Base-by-base conservation (phyloP, 2,329 filamentous ascomycete species). In the Thyridium curvatum region DNA sequence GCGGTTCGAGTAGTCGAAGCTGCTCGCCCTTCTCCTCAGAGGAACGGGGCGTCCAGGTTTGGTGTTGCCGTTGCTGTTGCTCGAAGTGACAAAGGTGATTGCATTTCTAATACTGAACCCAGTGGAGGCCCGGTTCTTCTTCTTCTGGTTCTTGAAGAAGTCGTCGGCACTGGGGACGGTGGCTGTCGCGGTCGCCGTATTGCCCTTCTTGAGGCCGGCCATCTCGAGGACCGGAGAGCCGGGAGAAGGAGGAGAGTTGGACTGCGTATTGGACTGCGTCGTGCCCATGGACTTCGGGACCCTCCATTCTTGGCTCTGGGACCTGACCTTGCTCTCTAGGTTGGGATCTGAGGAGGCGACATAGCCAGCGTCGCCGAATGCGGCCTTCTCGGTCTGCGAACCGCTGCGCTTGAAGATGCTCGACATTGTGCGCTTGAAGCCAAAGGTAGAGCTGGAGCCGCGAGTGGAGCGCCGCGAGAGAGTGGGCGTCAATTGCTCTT, bases 91-190 rank as follows among this genome's bases (percentile, higher is more conserved):
- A 42, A 76, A 74, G 47, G 71, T 70, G 37, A 74, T 64, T 12
- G 62, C 65, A 15, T 64, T 62, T 32, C 71, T 69, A 3, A 78
- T 46, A 8, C 59, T 64, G 16, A 77, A 52, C 17, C 71, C 72
- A 5, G 74, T 79, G 3, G 65, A 63, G 5, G 71, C 64, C 13
- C 72, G 68, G 41, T 62, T 62, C 57, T 77, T 79, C 51, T 68
- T 71, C 46, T 66, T 71, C 46, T 63, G 60, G 33, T 55, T 60
- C n/a, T 54, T 51, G 16, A 67, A 46, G 36, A 74, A 72, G 42
- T 73, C 71, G 3, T 61, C 58, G 3, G 64, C 52, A 1, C 53
- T 60, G 9, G 72, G 68, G 26, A 71, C 48, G 30, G 53, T 36
- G 18, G 30, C 4, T 18, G 16, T 15, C 12, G 16, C 17, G 31